Conservation (phyloP, 345 rosid species). For the Acer campestre region DNA sequence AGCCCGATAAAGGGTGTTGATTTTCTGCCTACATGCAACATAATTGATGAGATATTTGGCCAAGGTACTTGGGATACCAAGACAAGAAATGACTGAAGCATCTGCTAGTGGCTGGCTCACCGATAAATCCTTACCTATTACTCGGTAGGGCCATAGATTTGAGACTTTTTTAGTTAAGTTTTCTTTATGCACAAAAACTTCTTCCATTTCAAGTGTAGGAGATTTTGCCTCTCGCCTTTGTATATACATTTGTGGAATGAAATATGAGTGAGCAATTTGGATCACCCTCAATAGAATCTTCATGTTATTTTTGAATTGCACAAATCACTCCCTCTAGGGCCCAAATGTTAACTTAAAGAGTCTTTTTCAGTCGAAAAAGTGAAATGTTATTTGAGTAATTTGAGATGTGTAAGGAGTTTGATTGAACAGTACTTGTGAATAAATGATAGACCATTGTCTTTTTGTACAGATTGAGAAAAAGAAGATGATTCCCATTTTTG, state of each 20-base stretch:
- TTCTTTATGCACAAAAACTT: slow-evolving; percentile 9
- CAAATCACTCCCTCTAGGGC: neutral
- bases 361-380: neutral
- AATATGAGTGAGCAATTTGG: slow-evolving; percentile 5
- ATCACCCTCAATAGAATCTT: slow-evolving; percentile 2
- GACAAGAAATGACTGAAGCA: slow-evolving; percentile 33
- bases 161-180: slow-evolving; percentile 1
- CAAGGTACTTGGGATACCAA: slow-evolving; percentile 41
- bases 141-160: neutral
- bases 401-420: neutral
- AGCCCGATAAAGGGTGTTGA: slow-evolving; percentile 44
- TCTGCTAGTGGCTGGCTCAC: slow-evolving; percentile 13
- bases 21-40: slow-evolving; percentile 53
- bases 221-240: slow-evolving; percentile 5
- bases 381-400: neutral
- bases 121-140: neutral
- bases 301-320: neutral
- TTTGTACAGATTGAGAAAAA: slow-evolving; percentile 1
- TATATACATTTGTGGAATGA: slow-evolving; percentile 22
- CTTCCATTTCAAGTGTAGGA: slow-evolving; percentile 9
- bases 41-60: slow-evolving; percentile 67
- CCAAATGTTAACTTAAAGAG: neutral
- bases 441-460: neutral
- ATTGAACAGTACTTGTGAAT: neutral
- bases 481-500: neutral